A percentile compares a stretch with the other conserved stretches of the same genome.
These are phyloP conservation scores for Asterella californica DNA, from an alignment of 225 moss, liverwort and hornwort species.

Conservation along the genomic window DNA sequence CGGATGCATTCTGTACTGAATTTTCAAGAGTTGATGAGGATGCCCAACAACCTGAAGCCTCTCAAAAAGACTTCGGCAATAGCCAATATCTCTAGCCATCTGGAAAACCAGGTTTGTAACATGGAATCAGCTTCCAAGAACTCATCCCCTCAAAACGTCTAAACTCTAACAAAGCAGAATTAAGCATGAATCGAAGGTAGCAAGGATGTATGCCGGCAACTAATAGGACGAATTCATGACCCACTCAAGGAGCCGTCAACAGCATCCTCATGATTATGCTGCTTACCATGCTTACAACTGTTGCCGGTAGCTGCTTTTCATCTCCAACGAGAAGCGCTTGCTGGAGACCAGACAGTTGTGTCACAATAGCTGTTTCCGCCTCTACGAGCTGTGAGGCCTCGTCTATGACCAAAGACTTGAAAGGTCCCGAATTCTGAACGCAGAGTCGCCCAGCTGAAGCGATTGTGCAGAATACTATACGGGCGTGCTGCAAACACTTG, in stretches of 20 bases:
- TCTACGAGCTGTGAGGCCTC: slow-evolving; percentile 84
- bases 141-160: not conserved
- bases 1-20: slow-evolving; percentile 51
- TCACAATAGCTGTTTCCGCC: slow-evolving; percentile 70
- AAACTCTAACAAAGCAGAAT: not conserved
- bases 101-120: slow-evolving; percentile 15
- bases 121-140: not conserved
- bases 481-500: slow-evolving; percentile 37
- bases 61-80: slow-evolving; percentile 48
- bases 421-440: slow-evolving; percentile 41
- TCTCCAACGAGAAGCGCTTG: slow-evolving; percentile 77
- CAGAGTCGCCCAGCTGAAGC: slow-evolving; percentile 43
- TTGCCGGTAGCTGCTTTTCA: slow-evolving; percentile 75
- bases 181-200: not conserved
- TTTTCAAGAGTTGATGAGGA: slow-evolving; percentile 39
- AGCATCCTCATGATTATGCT: not conserved
- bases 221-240: too few species aligned
- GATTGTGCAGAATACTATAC: slow-evolving; percentile 45
- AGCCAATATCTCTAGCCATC: slow-evolving; percentile 34
- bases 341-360: slow-evolving; percentile 48
- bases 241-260: not conserved
- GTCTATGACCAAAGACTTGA: slow-evolving; percentile 61
- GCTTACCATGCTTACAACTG: slow-evolving; percentile 63
- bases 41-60: slow-evolving; percentile 39
- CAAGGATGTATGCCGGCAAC: not conserved